Conservation (phyloP, 208 protist genomes). For the Trypanosoma platydactyli region DNA sequence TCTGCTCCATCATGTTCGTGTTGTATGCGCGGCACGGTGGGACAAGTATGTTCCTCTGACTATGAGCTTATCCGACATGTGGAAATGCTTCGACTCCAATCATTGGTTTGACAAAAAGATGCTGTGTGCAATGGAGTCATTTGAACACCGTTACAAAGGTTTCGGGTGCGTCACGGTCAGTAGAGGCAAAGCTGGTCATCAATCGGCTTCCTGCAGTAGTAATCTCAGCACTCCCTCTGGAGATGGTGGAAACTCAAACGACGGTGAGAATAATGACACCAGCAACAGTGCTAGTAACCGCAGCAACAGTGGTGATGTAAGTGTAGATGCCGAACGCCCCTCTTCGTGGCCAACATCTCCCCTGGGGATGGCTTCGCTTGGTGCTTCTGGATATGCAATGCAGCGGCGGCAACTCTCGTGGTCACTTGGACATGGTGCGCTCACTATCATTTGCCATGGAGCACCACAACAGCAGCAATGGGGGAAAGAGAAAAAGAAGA, state of each 20-base stretch:
- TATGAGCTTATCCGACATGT: constrained; percentile 35
- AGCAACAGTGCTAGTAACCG: constrained; percentile 5
- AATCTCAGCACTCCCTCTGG: background rate
- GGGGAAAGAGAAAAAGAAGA: too few relatives aligned
- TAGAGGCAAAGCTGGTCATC: background rate
- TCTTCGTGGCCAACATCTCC: too few relatives aligned
- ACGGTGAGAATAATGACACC: too few relatives aligned
- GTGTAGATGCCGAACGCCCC: too few relatives aligned
- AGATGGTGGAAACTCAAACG: background rate
- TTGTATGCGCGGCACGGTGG: constrained; percentile 71
- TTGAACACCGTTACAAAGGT: constrained; percentile 43
- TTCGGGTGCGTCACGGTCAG: background rate
- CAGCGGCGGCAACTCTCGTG: constrained; percentile 34
- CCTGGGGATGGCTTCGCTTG: background rate
- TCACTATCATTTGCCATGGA: constrained; percentile 10
- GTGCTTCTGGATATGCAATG: constrained; percentile 13
- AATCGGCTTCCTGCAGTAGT: background rate
- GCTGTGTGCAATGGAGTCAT: constrained; percentile 54
- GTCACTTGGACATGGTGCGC: constrained; percentile 19
- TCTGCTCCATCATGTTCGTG: constrained; percentile 44
- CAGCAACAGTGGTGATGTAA: too few relatives aligned
- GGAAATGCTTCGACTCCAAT: constrained; percentile 39
- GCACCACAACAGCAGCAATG: background rate
- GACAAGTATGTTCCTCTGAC: constrained; percentile 45
- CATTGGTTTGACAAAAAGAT: constrained; percentile 47